Base-by-base conservation (phyloP, 2,329 filamentous ascomycete species). In the Aspergillus carbonarius region DNA sequence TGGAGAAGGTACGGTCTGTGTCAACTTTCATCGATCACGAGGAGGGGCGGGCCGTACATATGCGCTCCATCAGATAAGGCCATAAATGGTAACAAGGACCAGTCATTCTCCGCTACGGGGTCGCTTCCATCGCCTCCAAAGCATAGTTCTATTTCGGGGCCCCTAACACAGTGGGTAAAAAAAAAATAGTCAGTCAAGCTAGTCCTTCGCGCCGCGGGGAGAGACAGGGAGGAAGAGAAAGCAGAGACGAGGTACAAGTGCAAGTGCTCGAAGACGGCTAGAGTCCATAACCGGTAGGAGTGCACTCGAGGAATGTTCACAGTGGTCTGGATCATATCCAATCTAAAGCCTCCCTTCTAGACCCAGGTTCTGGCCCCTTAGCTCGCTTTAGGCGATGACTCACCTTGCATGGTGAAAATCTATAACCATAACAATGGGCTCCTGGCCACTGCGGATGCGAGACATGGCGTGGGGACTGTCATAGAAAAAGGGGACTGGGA, bases 31-130 rank as follows among this genome's bases (percentile, higher is more conserved):
- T 42, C 5, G 12, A 23, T 39, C 20, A 37, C 18, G 30, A 20
- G 10, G 27, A n/a, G 6, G 30, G 39, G 30, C 18, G 48, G 23
- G 15, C n/a, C 88, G 79, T 82, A 95, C 88, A 92, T 88, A 81
- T 99, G 95, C 55, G 95, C 95, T 54, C 95, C 95, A 74, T 99
- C 95, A 58, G 91, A 95, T 70, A 99, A 79, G 25, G 95, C 95
- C 91, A 98, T 97, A 76, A 99, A 99, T 0, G 95, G 93, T 61
- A 99, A 82, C 66, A 97, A 77, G 27, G 88, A 84, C 95, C 95
- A 99, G 72, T 95, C 91, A 77, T 96, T 93, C 59, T 93, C 89
- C 47, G 78, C 81, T 3, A 90, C 90, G 10, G 93, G 92, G 75
- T 97, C 92, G 59, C 79, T 81, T 55, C 87, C 90, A 66, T 93